These are phyloP conservation scores for Capsicum pubescens DNA, from an alignment of 257 asterid species.

Conservation along the genomic window DNA sequence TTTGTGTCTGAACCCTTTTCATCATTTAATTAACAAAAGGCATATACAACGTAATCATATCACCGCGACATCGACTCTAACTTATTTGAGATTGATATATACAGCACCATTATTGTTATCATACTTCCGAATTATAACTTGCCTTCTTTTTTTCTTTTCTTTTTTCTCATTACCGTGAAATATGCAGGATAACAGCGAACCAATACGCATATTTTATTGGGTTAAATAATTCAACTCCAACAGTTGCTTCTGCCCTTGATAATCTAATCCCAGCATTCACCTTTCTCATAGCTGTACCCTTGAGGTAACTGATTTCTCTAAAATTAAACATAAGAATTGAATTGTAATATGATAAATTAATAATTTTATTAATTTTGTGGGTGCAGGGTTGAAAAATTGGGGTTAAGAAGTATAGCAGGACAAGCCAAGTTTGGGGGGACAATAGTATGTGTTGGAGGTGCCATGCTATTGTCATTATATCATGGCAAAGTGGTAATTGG, in stretches of 20 bases:
- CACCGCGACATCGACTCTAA: too few species aligned
- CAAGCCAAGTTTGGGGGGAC: conserved; percentile 79
- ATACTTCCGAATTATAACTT: neutral
- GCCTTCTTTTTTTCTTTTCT: too few species aligned
- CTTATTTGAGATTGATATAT: too few species aligned
- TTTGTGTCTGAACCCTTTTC: neutral
- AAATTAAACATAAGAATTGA: neutral
- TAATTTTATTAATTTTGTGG: neutral
- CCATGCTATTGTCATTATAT: conserved; percentile 69
- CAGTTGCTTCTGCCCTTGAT: conserved; percentile 78
- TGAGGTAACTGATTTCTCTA: conserved; percentile 55
- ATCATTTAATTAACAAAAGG: neutral
- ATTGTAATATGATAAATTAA: neutral
- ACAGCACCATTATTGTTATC: neutral
- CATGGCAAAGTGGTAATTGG: conserved; percentile 62
- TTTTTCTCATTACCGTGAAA: neutral
- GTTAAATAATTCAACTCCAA: conserved; percentile 82
- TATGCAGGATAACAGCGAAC: conserved; percentile 72
- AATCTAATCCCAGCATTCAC: conserved; percentile 85
- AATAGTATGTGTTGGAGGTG: conserved; percentile 73
- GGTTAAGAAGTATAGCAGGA: conserved; percentile 63
- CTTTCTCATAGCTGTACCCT: conserved; percentile 70
- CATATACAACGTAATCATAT: too few species aligned
- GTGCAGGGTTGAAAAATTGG: conserved; percentile 62
- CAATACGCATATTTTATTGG: conserved; percentile 83